Percentiles rank a stretch among this genome's conserved stretches.
phyloP scores from a whole-genome alignment of 352 stramenopile genomes.

The Phytophthora podocarpi region DNA sequence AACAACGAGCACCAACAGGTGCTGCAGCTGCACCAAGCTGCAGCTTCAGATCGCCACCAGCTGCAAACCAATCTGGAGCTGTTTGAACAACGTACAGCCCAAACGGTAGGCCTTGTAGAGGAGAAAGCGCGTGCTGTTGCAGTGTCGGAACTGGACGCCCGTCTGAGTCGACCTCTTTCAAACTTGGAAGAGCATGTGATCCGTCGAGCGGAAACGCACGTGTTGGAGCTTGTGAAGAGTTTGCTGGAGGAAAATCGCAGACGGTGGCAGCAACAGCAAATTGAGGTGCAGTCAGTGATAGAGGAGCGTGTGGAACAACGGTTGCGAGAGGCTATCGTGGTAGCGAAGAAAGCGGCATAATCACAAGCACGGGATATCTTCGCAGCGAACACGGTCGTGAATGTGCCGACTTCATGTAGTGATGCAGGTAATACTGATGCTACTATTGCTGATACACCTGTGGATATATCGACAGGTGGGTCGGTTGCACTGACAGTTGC shows the following conservation, averaged over 20 bases:
- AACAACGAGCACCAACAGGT: no score
- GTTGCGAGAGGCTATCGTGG: neutral
- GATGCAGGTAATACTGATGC: no score
- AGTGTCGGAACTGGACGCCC: neutral
- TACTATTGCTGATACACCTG: no score
- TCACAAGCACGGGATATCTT: neutral
- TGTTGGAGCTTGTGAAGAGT: neutral
- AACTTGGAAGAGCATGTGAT: neutral
- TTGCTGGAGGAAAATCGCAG: conserved; percentile 7
- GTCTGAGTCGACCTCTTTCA: neutral
- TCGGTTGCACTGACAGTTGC: neutral
- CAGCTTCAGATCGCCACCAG: no score
- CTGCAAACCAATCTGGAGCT: no score
- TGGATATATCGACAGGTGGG: no score
- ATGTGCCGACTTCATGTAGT: neutral
- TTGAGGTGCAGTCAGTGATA: neutral
- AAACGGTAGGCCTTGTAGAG: no score
- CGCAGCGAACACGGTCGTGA: neutral
- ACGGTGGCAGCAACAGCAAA: neutral
- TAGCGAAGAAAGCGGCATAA: conserved; percentile 9
- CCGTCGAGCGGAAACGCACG: neutral
- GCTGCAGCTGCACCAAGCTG: no score
- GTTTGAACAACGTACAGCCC: no score
- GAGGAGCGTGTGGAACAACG: conserved; percentile 1
- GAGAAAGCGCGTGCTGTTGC: neutral